Conservation (phyloP, 176 grass and related monocot genomes). For the Carex cristatella region DNA sequence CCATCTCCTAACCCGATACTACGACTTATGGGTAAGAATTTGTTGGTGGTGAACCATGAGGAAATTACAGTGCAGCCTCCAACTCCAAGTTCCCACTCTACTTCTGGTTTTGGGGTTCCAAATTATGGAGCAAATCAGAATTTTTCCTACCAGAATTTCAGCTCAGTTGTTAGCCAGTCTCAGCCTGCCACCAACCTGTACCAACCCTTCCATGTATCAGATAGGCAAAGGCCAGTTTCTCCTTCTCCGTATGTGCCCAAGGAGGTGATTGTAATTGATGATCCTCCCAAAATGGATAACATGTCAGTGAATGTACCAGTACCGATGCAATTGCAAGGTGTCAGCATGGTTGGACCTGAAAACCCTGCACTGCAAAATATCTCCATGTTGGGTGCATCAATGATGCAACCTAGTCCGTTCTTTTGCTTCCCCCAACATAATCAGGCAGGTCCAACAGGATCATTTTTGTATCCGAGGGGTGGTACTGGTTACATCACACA, state of each 20-base stretch:
- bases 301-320: neutral
- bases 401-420: constrained; percentile 33
- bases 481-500: constrained; percentile 40
- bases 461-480: constrained; percentile 38
- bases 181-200: constrained; percentile 33
- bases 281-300: constrained; percentile 37
- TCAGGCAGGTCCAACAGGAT: constrained; percentile 38
- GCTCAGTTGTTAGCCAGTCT: constrained; percentile 22
- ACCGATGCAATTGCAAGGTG: constrained; percentile 32
- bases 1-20: constrained; percentile 68
- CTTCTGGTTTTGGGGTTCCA: constrained; percentile 37
- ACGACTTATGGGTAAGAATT: constrained; percentile 90
- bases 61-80: constrained; percentile 43
- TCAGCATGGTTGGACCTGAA: constrained; percentile 24
- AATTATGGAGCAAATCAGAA: constrained; percentile 20
- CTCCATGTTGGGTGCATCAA: constrained; percentile 20
- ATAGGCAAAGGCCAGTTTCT: constrained; percentile 29
- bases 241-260: constrained; percentile 46
- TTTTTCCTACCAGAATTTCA: constrained; percentile 37
- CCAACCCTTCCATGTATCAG: constrained; percentile 27
- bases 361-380: constrained; percentile 26
- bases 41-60: constrained; percentile 85
- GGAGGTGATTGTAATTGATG: constrained; percentile 65
- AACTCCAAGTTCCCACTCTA: constrained; percentile 40
- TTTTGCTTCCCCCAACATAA: constrained; percentile 50